phyloP scores from a whole-genome alignment of 2,329 filamentous ascomycete genomes.

The Furcasterigmium furcatum region DNA sequence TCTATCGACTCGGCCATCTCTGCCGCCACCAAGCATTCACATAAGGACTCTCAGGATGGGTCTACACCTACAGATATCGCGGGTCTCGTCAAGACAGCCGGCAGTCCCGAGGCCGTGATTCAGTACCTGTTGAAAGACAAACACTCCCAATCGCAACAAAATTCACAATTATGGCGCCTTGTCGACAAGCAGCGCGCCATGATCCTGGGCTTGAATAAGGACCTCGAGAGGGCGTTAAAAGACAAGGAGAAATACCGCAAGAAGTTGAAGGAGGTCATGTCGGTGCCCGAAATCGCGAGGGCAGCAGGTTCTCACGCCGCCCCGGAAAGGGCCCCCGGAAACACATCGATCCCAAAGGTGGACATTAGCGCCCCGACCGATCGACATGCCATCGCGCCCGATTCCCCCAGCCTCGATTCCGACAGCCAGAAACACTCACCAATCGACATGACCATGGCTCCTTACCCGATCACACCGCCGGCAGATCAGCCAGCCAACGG shows the following conservation, averaged over 20 bases:
- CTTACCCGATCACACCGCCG: constrained; percentile 63
- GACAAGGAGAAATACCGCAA: constrained; percentile 93
- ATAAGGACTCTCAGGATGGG: constrained; percentile 56
- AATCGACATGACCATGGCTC: constrained; percentile 55
- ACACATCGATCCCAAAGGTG: constrained; percentile 15
- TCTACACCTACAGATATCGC: constrained; percentile 72
- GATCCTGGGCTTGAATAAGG: constrained; percentile 91
- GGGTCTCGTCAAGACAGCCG: constrained; percentile 76
- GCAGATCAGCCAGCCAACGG: constrained; percentile 39
- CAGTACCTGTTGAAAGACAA: constrained; percentile 89
- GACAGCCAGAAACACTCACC: constrained; percentile 53
- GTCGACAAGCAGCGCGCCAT: constrained; percentile 96
- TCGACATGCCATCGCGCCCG: constrained; percentile 30
- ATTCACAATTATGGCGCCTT: constrained; percentile 88
- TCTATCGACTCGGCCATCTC: constrained; percentile 96
- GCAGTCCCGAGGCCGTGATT: constrained; percentile 85
- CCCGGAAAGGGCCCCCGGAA: background rate
- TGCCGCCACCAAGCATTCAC: constrained; percentile 52
- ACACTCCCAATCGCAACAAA: constrained; percentile 82
- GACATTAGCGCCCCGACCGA: constrained; percentile 25
- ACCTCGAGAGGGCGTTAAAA: constrained; percentile 84
- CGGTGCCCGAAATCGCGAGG: constrained; percentile 29
- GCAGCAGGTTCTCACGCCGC: constrained; percentile 16
- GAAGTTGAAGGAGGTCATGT: constrained; percentile 75
- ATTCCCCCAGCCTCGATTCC: constrained; percentile 47